Evolutionary conservation across 176 grass and related monocot species (phyloP).

Genomic region (Carex scoparia): DNA sequence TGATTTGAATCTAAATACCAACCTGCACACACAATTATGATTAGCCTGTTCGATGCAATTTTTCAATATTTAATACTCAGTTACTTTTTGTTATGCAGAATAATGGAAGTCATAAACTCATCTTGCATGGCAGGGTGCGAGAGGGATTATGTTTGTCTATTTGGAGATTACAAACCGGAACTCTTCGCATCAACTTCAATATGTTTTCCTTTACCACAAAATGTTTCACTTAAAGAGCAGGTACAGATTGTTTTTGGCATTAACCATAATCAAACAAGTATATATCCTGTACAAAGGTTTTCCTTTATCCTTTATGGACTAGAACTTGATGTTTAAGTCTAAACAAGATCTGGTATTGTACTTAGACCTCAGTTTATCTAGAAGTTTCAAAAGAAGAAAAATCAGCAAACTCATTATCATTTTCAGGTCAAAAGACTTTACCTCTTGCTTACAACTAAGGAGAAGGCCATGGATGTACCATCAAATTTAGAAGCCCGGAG

Average conservation of each 20-base stretch:
- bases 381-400: neutral
- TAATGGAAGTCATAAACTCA: slow-evolving; percentile 60
- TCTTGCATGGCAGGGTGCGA: slow-evolving; percentile 35
- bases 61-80: neutral
- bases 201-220: slow-evolving; percentile 53
- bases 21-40: neutral
- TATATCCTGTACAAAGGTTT: neutral
- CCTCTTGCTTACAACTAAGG: slow-evolving; percentile 78
- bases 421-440: slow-evolving; percentile 75
- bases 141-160: slow-evolving; percentile 32
- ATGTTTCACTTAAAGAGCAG: slow-evolving; percentile 63
- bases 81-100: slow-evolving; percentile 40
- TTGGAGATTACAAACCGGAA: slow-evolving; percentile 51
- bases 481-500: slow-evolving; percentile 76
- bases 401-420: neutral
- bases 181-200: slow-evolving; percentile 71
- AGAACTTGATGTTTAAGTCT: neutral
- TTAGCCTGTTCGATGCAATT: neutral
- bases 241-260: slow-evolving; percentile 36
- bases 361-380: neutral
- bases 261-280: neutral
- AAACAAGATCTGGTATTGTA: neutral
- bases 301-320: neutral
- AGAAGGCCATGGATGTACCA: slow-evolving; percentile 65
- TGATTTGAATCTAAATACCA: neutral